phyloP scores from a whole-genome alignment of 2,329 filamentous ascomycete species.

The Samsoniella hepiali region DNA sequence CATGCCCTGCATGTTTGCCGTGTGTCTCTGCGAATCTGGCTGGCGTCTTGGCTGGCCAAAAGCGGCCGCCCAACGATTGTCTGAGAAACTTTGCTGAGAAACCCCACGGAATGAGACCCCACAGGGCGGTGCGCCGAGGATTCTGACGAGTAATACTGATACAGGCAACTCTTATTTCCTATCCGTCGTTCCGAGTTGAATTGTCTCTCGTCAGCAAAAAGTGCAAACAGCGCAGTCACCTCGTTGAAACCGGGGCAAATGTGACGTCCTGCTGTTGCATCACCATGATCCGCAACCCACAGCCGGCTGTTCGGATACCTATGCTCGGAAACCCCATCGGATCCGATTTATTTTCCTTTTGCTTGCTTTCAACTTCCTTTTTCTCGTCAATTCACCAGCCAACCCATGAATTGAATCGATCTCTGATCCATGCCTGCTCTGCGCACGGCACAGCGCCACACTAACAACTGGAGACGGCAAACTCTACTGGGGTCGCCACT shows the following conservation, averaged over 20 bases:
- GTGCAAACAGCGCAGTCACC: neutral
- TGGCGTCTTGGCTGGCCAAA: conserved; percentile 10
- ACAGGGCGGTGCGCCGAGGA: neutral
- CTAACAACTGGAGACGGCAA: neutral
- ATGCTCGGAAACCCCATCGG: neutral
- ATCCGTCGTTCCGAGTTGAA: neutral
- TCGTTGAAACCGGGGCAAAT: neutral
- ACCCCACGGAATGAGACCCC: neutral
- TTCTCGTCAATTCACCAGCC: too few species aligned
- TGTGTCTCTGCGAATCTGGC: neutral
- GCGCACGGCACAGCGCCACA: conserved; percentile 2
- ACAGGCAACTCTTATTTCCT: neutral
- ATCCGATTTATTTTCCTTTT: neutral
- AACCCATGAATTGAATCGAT: neutral
- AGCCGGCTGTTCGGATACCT: neutral
- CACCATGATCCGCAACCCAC: conserved; percentile 5
- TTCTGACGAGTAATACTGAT: neutral
- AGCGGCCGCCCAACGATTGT: neutral
- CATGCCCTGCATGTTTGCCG: neutral
- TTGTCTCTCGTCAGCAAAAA: conserved; percentile 9
- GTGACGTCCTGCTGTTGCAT: conserved; percentile 14
- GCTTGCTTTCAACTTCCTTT: neutral
- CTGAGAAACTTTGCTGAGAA: conserved; percentile 5
- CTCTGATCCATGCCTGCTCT: conserved; percentile 3
- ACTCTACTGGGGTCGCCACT: neutral